Percentiles rank a stretch among this genome's conserved stretches.
Conservation (phyloP, 164 flowering plant genomes). For the Umbilicus rupestris region DNA sequence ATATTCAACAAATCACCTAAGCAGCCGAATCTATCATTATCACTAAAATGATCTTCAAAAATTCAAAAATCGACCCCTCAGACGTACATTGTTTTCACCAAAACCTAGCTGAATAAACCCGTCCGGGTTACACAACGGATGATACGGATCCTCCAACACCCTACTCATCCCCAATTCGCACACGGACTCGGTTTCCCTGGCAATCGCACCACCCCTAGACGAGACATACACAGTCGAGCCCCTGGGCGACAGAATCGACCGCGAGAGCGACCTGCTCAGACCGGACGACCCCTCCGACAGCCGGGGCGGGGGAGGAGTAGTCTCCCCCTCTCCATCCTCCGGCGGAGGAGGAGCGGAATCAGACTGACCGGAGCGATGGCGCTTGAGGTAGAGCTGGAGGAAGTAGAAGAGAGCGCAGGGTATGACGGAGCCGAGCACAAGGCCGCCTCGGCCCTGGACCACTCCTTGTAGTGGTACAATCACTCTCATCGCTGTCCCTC, state of each 20-base stretch:
- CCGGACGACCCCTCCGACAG: constrained; percentile 27
- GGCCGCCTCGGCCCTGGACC: constrained; percentile 76
- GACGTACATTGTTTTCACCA: constrained; percentile 61
- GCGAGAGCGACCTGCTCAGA: constrained; percentile 37
- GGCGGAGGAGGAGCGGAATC: constrained; percentile 22
- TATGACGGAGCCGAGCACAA: constrained; percentile 66
- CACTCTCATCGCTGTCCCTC: constrained; percentile 70
- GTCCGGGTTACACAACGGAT: constrained; percentile 46
- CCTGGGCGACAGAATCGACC: constrained; percentile 46
- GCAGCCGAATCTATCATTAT: too few relatives aligned
- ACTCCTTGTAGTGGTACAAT: constrained; percentile 91
- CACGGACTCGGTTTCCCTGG: constrained; percentile 35
- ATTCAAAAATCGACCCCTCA: constrained; percentile 11
- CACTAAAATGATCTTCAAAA: background rate
- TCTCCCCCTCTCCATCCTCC: background rate
- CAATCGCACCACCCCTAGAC: constrained; percentile 42
- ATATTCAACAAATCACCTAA: background rate
- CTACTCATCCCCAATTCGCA: constrained; percentile 39
- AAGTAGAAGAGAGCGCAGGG: constrained; percentile 97
- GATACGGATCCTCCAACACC: constrained; percentile 52
- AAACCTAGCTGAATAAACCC: constrained; percentile 84
- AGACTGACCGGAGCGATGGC: constrained; percentile 34
- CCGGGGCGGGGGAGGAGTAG: constrained; percentile 28
- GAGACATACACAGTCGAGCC: constrained; percentile 51
- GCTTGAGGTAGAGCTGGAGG: constrained; percentile 59